phyloP scores from a whole-genome alignment of 1,284 basidiomycete genomes.

The Hemileia vastatrix region DNA sequence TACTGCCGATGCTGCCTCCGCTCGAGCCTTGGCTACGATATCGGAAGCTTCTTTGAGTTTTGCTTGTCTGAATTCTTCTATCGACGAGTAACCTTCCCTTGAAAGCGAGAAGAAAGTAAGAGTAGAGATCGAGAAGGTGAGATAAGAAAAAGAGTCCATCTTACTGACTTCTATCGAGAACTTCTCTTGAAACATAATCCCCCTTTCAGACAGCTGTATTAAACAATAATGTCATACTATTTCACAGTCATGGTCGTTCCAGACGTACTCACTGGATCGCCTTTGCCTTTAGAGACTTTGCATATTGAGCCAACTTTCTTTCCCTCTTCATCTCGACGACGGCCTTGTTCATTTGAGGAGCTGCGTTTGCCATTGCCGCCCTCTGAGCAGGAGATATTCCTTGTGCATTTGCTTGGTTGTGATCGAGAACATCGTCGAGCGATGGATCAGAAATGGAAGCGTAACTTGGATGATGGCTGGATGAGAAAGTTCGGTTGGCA shows the following conservation, averaged over 20 bases:
- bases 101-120: not conserved
- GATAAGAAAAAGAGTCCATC: not conserved
- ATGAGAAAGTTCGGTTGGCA: not conserved
- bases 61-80: constrained; percentile 29
- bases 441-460: not conserved
- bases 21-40: not conserved
- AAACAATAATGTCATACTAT: not conserved
- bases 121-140: not conserved
- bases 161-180: not conserved
- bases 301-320: constrained; percentile 35
- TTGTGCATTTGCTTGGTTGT: not conserved
- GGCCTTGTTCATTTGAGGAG: not conserved
- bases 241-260: not conserved
- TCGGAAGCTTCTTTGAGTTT: constrained; percentile 2
- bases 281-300: constrained; percentile 35
- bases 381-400: not conserved
- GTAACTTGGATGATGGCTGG: not conserved
- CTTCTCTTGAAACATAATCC: not conserved
- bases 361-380: not conserved
- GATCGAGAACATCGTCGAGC: not conserved
- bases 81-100: constrained; percentile 8
- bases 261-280: constrained; percentile 29
- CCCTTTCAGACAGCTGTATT: not conserved
- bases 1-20: not conserved
- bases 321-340: constrained; percentile 29